Base-by-base conservation (phyloP, 1,139 yeast species). In the Candida glucosophila region DNA sequence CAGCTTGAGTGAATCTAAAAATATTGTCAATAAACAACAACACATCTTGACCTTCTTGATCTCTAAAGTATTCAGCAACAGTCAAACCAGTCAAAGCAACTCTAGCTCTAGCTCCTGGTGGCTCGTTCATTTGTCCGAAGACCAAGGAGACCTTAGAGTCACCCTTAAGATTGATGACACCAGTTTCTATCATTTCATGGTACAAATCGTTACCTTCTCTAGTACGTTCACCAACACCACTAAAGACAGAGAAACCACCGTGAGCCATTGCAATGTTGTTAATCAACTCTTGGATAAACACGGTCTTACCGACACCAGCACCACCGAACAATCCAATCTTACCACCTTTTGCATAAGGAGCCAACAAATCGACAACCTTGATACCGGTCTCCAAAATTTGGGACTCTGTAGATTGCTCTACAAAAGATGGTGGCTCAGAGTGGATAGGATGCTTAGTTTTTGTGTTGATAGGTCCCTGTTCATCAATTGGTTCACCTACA, bases 301-400 rank as follows among this genome's bases (percentile, higher is more conserved):
- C 98, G 66, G 98, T 90, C 73, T 90, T 90, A 73, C 98, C 98
- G 85, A 90, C 98, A 88, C 98, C 98, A 67, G 98, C 98, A 88
- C 98, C 98, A 76, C 98, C 98, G 82, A 90, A 90, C 60, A 90
- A 79, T 78, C 98, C 98, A 83, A 90, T 90, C 80, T 90, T 90
- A 83, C 98, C 98, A 82, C 98, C 98, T 82, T 96, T 88, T 61
- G 98, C 98, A 74, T 90, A 90, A 50, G 98, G 98, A 48, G 98
- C 98, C 52, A 90, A 79, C 61, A 90, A 77, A 64, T 90, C 98
- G 71, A 90, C 98, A 66, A 90, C 98, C 79, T 90, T 90, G 63
- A 90, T 90, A 83, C 98, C 98, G 43, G 98, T 90, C 73, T 88
- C 98, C 61, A 90, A 78, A 55, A 90, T 88, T 74, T 90, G 97